Evolutionary conservation across 768 basidiomycete genomes (phyloP), one percentile per base, ranked within the genome.

Genomic region (Trametes villosa): DNA sequence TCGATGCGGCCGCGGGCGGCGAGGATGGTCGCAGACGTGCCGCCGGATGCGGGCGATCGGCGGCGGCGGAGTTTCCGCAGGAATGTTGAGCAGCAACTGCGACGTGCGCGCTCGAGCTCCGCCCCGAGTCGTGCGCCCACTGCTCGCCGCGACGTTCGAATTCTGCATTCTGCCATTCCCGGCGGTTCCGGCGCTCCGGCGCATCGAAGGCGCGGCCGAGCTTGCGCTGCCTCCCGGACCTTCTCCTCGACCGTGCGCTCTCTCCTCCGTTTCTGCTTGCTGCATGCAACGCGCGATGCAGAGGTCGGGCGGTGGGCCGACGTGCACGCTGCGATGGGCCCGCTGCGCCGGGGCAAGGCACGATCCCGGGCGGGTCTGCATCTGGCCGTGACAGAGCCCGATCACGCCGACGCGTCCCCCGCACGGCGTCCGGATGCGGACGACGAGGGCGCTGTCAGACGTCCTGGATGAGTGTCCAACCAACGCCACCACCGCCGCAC

Each of bases 391-490:
- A n/a, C n/a, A n/a, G n/a, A n/a, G n/a, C n/a, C n/a, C n/a, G n/a
- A n/a, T n/a, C n/a, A n/a, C n/a, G n/a, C n/a, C n/a, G n/a, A n/a
- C n/a, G n/a, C n/a, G n/a, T n/a, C n/a, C n/a, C n/a, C n/a, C n/a
- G n/a, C n/a, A n/a, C 33, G 33, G 33, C 33, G 33, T 34, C 8
- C 33, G 33, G 7, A 7, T 15, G 15, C 15, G 33, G 7, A 22
- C 42, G 22, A 9, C 18, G 18, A n/a, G 42, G 20, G 36, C 24
- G 15, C 29, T 2, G 30, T 17, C 31, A 30, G 22, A 18, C 30
- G 41, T 30, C 54, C 54, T 56, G 54, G 54, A 56, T 47, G 54
- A 56, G 54, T 56, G 54, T 56, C 54, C 33, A 56, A 44, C 44
- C 31, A 26, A 27, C 54, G 54, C 46, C 55, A 57, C 55, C 40